Base-by-base conservation (phyloP, 805 yeast species). In the Jamesozyma jinghongensis region DNA sequence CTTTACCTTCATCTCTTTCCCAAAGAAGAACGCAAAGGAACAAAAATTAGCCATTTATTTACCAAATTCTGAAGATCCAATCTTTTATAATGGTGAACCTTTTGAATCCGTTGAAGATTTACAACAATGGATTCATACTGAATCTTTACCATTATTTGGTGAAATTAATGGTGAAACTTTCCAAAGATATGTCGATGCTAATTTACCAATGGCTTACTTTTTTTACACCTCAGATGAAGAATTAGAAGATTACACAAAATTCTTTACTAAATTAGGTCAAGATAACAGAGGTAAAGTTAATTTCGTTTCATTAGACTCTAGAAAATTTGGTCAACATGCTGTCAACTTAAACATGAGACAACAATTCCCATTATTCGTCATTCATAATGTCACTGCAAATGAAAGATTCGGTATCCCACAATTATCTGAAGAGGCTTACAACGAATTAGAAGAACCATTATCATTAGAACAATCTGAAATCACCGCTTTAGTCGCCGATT, bases 231-330 rank as follows among this genome's bases (percentile, higher is more conserved):
- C 73, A 36, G 74, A 73, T 34, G 87, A 79, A 49, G 80, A 85
- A 68, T 78, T 81, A 61, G 75, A 66, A 32, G 70, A 69, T 28
- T 74, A 76, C 51, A 66, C 67, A 35, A 68, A 70, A 32, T 57
- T 68, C 38, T 71, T 88, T 57, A 66, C 60, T 45, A 71, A 77
- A 40, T 66, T 83, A 56, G 94, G 88, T 53, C 80, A 81, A 68
- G 66, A 74, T 59, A 70, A 73, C 67, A 78, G 87, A 70, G 96
- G 96, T 50, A 73, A 75, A 59, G 64, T 87, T 54, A 84, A 83
- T 70, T 80, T 92, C 63, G 97, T 83, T 51, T 88, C 88, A 64
- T 71, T 92, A 55, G 90, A 90, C 56, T 92, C 95, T 41, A 58
- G 70, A 38, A 70, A 69, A 57, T 92, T 68, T 61, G 97, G 97